Conservation (phyloP, 305 asterid species). For the Solanum hybrid region DNA sequence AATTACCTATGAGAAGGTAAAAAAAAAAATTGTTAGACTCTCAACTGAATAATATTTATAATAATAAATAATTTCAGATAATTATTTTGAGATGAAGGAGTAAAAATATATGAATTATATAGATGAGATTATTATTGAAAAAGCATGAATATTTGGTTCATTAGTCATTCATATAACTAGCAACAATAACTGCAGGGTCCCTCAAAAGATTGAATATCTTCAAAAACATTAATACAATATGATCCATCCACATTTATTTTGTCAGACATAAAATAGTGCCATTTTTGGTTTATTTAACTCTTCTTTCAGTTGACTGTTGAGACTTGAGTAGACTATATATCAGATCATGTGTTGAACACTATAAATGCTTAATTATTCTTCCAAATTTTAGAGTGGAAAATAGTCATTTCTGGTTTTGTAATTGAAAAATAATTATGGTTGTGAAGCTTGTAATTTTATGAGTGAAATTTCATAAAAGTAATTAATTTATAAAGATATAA, state of each 20-base stretch:
- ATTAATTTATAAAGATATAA: accelerated
- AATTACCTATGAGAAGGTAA: not conserved
- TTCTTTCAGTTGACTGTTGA: not conserved
- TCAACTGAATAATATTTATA: too few species aligned
- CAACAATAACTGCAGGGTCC: too few species aligned
- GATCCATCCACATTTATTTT: too few species aligned
- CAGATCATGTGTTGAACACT: not conserved
- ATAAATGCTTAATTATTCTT: not conserved
- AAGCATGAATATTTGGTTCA: too few species aligned
- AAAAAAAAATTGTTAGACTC: not conserved
- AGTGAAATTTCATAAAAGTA: not conserved
- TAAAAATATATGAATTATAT: too few species aligned
- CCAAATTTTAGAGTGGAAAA: not conserved
- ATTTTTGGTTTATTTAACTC: too few species aligned
- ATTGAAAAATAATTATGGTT: not conserved
- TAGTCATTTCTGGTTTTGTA: not conserved
- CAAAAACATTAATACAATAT: too few species aligned
- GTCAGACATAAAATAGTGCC: too few species aligned
- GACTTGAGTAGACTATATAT: not conserved
- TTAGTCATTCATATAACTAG: too few species aligned
- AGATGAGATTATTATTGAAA: too few species aligned
- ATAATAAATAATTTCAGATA: too few species aligned
- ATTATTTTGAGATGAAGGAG: not conserved
- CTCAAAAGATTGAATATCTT: too few species aligned
- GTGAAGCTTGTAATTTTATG: not conserved